These are phyloP conservation scores for Scheffersomyces parashehatae DNA, from an alignment of 1,139 yeast species.

Conservation along the genomic window DNA sequence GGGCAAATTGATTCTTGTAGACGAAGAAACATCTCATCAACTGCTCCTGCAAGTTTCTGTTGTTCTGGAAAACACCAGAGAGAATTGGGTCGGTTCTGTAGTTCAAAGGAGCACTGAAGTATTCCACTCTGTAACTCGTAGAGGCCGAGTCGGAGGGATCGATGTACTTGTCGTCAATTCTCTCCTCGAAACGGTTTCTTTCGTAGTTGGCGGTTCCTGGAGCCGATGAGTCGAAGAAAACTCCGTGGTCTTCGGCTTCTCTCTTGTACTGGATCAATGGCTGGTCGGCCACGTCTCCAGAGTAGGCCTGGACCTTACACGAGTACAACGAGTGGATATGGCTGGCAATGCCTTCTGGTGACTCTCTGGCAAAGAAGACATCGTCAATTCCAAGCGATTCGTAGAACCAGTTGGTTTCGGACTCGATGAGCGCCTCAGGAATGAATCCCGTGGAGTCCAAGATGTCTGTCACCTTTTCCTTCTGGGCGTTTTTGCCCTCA, in stretches of 20 bases:
- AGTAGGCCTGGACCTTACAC: constrained; percentile 85
- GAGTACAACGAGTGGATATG: constrained; percentile 88
- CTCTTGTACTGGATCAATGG: constrained; percentile 73
- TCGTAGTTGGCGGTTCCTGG: constrained; percentile 35
- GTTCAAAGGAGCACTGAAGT: constrained; percentile 70
- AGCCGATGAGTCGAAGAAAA: constrained; percentile 75
- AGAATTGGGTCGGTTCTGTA: constrained; percentile 49
- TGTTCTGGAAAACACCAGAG: constrained; percentile 41
- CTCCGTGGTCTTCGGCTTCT: constrained; percentile 85
- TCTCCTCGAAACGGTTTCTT: constrained; percentile 51
- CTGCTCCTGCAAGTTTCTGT: constrained; percentile 41
- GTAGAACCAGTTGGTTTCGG: constrained; percentile 90
- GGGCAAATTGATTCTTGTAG: constrained; percentile 68
- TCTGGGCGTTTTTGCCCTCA: constrained; percentile 78
- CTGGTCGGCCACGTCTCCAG: constrained; percentile 26
- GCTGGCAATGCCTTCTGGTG: constrained; percentile 76
- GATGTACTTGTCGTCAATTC: constrained; percentile 80
- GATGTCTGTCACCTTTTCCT: constrained; percentile 78
- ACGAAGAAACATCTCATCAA: constrained; percentile 81
- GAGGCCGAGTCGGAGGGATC: constrained; percentile 50
- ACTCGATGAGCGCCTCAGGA: constrained; percentile 83
- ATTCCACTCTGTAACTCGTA: constrained; percentile 71
- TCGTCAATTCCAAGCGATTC: constrained; percentile 87
- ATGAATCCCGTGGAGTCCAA: constrained; percentile 84
- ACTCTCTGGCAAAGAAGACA: constrained; percentile 84